Conservation (phyloP, 805 yeast genomes). For the Trichomonascus vanleenenianus region DNA sequence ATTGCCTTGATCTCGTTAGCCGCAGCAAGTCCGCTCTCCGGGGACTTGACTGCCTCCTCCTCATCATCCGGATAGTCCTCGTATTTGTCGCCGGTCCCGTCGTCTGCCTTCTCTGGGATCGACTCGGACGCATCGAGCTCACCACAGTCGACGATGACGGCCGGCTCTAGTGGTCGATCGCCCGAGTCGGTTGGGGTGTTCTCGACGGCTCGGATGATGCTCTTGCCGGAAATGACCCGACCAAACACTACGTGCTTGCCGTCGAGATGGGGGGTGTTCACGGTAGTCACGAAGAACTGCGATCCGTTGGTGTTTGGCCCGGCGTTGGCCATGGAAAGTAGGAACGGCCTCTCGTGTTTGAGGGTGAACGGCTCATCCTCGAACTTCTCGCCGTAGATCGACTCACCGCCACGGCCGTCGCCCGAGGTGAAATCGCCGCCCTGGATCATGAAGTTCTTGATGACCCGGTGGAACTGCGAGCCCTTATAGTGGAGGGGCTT, state of each 20-base stretch:
- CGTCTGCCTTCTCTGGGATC: conserved; percentile 49
- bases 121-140: conserved; percentile 54
- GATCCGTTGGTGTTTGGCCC: conserved; percentile 96
- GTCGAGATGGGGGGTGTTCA: conserved; percentile 87
- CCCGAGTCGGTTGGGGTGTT: conserved; percentile 51
- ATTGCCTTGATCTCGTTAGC: conserved; percentile 59
- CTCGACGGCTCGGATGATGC: conserved; percentile 73
- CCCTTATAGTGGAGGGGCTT: conserved; percentile 69
- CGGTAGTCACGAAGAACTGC: conserved; percentile 90
- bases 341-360: conserved; percentile 75
- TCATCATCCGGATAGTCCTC: conserved; percentile 75
- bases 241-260: conserved; percentile 98
- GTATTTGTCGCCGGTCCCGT: conserved; percentile 78
- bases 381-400: conserved; percentile 76
- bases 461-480: conserved; percentile 85
- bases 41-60: conserved; percentile 46
- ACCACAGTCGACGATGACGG: conserved; percentile 74
- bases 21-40: conserved; percentile 62
- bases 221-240: conserved; percentile 73
- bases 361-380: conserved; percentile 82
- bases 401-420: conserved; percentile 74
- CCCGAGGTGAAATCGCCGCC: conserved; percentile 86
- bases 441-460: conserved; percentile 84
- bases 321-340: conserved; percentile 94
- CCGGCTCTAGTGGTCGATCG: conserved; percentile 67